Base-by-base conservation (phyloP, 306 rosid genomes). In the Sicyos baderoa region DNA sequence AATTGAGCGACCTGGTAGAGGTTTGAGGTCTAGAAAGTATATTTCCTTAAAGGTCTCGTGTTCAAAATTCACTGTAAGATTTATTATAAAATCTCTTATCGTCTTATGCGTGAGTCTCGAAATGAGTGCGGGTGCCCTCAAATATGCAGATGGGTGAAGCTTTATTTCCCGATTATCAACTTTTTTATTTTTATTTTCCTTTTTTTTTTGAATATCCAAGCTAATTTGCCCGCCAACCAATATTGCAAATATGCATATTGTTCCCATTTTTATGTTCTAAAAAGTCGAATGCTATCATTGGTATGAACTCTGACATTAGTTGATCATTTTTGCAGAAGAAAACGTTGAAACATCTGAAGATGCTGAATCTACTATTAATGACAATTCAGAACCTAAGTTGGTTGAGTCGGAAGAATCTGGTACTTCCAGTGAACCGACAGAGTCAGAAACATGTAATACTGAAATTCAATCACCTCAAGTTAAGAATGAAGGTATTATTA, bases 361-460 rank as follows among this genome's bases (percentile, higher is more conserved):
- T 22, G 42, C 60, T 23, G 54, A 65, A 44, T 65, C 70, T 40
- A 63, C 70, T 40, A 63, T 63, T 18, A 42, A 63, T 40, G n/a
- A 42, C 29, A 37, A 45, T 37, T 68, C 72, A 49, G 44, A 68
- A 68, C 9, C 42, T 6, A 69, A 69, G 40, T 50, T 25, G 4
- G 73, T 3, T 0, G 59, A 69, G 27, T 51, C 27, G 6, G 59
- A 53, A 69, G 73, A 69, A 51, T 27, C 45, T 49, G 73, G 73
- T 9, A 6, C 60, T 27, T 69, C 17, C 9, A 23, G 60, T 69
- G 60, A 69, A 19, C 47, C 29, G 44, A 51, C 59, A 25, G 73
- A 52, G 60, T 1, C 49, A 1, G 60, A 51, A 69, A 50, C 60
- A 27, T 48, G 60, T 29, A 40, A 18, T 11, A 51, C 58, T 69